Evolutionary conservation across 2,329 filamentous ascomycete genomes (phyloP), one percentile per base, ranked within the genome.

Genomic region (Nigrograna mackinnonii): DNA sequence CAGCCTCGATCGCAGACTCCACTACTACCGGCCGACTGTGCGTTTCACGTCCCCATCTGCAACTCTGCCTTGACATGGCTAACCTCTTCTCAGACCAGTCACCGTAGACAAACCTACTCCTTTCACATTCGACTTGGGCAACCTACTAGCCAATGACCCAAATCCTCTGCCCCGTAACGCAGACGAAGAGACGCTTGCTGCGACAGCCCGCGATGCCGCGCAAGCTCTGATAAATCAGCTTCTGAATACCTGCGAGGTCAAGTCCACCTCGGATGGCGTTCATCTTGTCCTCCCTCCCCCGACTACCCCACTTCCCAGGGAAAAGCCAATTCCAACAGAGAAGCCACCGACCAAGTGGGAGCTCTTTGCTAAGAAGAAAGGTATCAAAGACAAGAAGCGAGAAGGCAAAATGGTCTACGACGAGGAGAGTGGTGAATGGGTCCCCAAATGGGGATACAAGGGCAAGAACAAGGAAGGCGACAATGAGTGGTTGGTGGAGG

Each of bases 151-250:
- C 69, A 85, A 85, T 64, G 94, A 97, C 72, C 82, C 91, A 28
- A 97, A 96, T 72, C 89, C 92, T 2, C 75, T 94, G 38, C 73
- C 79, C 36, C 71, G 84, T 49, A 72, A 80, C 56, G 70, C 69
- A 37, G 71, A 71, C 47, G 89, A 96, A 69, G 74, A 77, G 20
- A 80, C 82, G 44, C 84, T 97, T 47, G 79, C 85, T 49, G 74
- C 80, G 30, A 83, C 85, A 17, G 91, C 94, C 41, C 89, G 91
- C 61, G 90, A 96, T 71, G 91, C 89, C 70, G 89, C 91, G 11
- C 94, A 99, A 74, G 85, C 83, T 21, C 84, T 99, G 45, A 84
- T 99, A 11, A 96, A 96, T 79, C 91, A 97, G 72, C 85, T 99
- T 47, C 84, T 99, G 28, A 90, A 86, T 13, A 92, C 90, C 34